A percentile compares a stretch with the other conserved stretches of the same genome.
phyloP scores from a whole-genome alignment of 257 asterid genomes.

The Orobanche coerulescens region DNA sequence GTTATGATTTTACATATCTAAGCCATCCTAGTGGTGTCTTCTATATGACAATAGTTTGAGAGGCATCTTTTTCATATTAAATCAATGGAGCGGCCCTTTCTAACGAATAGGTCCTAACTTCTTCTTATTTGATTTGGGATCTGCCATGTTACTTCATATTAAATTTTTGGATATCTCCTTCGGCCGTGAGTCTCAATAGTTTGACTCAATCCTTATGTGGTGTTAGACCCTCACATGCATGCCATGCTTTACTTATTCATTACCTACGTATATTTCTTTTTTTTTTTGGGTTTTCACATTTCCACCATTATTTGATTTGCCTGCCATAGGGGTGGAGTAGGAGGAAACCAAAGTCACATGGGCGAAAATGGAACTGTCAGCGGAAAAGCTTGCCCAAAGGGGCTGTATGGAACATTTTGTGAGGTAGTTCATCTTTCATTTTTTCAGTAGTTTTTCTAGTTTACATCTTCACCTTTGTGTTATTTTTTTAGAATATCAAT shows the following conservation, averaged over 20 bases:
- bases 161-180: background rate
- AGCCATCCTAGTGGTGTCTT: background rate
- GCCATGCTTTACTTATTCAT: background rate
- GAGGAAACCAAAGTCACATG: constrained; percentile 50
- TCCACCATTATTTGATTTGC: constrained; percentile 14
- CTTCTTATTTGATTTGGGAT: background rate
- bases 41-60: background rate
- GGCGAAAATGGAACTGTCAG: constrained; percentile 89
- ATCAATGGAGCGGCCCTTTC: background rate
- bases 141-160: background rate
- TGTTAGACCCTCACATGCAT: constrained; percentile 10
- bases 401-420: constrained; percentile 88
- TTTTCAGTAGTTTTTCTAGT: constrained; percentile 3
- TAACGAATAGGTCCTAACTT: background rate
- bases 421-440: constrained; percentile 41
- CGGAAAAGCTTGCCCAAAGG: constrained; percentile 94
- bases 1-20: constrained; percentile 1
- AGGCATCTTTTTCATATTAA: background rate
- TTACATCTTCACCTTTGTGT: background rate
- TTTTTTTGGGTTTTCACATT: background rate
- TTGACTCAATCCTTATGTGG: background rate
- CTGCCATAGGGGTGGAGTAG: constrained; percentile 74
- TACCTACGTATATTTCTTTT: background rate
- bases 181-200: background rate
- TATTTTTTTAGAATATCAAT: background rate